These are phyloP conservation scores for Brassica rapa DNA, from an alignment of 345 rosid species.

Conservation along the genomic window DNA sequence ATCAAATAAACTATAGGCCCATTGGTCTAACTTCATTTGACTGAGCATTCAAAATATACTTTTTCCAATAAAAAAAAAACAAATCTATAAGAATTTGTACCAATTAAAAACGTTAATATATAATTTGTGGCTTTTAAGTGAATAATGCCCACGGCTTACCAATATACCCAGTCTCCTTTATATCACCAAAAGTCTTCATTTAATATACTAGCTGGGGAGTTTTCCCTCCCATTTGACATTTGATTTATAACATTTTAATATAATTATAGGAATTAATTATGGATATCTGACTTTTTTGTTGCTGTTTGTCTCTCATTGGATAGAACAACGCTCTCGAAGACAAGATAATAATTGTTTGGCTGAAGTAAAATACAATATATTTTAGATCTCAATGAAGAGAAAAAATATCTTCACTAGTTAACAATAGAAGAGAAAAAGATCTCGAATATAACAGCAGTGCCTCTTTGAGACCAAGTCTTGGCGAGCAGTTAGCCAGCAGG, in stretches of 20 bases:
- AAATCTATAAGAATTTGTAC: neutral
- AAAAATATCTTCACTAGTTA: slow-evolving; percentile 25
- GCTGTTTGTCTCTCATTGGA: neutral
- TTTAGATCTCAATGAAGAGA: neutral
- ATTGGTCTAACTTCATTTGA: neutral
- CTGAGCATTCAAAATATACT: neutral
- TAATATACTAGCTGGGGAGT: neutral
- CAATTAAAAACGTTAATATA: neutral
- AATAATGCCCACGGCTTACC: too few relatives aligned
- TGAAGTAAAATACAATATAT: slow-evolving; percentile 21
- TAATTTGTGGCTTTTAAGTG: too few relatives aligned
- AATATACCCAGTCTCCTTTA: neutral
- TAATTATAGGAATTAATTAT: neutral
- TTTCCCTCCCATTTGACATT: slow-evolving; percentile 20
- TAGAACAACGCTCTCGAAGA: neutral
- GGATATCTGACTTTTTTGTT: neutral
- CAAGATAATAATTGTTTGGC: slow-evolving; percentile 14
- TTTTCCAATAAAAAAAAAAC: neutral
- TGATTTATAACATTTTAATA: neutral
- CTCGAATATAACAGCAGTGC: slow-evolving; percentile 34
- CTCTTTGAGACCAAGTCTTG: slow-evolving; percentile 33
- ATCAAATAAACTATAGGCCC: neutral
- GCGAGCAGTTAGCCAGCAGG: slow-evolving; percentile 17
- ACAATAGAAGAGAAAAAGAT: slow-evolving; percentile 27
- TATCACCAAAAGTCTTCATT: neutral